Evolutionary conservation across 177 flowering plant species (phyloP).

Genomic region (Vitis hybrid): DNA sequence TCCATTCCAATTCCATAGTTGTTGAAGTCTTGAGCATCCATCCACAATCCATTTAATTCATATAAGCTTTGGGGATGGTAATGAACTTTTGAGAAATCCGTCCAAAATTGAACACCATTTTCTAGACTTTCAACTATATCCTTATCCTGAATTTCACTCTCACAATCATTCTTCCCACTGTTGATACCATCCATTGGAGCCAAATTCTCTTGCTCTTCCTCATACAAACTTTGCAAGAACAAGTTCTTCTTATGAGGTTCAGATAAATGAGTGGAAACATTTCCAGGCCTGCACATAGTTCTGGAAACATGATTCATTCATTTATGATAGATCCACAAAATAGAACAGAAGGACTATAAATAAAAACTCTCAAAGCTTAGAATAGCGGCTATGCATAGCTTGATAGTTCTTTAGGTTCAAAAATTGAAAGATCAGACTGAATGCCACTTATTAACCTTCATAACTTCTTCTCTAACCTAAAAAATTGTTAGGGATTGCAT

Average conservation of each 20-base stretch:
- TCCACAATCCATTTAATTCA: slow-evolving; percentile 71
- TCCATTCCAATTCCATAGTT: slow-evolving; percentile 82
- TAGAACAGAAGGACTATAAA: background rate
- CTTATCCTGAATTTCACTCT: slow-evolving; percentile 43
- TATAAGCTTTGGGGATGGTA: slow-evolving; percentile 88
- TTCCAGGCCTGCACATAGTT: slow-evolving; percentile 65
- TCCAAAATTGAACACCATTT: slow-evolving; percentile 74
- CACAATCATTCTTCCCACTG: slow-evolving; percentile 17
- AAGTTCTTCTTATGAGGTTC: slow-evolving; percentile 70
- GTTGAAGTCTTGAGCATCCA: slow-evolving; percentile 51
- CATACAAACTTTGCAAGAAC: slow-evolving; percentile 76
- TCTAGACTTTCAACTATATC: slow-evolving; percentile 70
- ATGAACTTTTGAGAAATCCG: slow-evolving; percentile 93
- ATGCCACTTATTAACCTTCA: too few species aligned
- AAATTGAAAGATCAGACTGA: too few species aligned
- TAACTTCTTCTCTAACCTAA: too few species aligned
- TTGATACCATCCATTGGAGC: slow-evolving; percentile 7
- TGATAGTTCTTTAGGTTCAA: too few species aligned
- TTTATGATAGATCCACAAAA: background rate
- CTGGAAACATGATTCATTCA: slow-evolving; percentile 9
- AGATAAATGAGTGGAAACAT: slow-evolving; percentile 55
- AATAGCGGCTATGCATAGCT: too few species aligned
- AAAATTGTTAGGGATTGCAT: too few species aligned
- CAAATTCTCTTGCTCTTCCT: slow-evolving; percentile 43
- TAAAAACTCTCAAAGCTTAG: background rate